These are phyloP conservation scores for Stephania yunnanensis DNA, from an alignment of 164 flowering plant genomes.

Conservation along the genomic window DNA sequence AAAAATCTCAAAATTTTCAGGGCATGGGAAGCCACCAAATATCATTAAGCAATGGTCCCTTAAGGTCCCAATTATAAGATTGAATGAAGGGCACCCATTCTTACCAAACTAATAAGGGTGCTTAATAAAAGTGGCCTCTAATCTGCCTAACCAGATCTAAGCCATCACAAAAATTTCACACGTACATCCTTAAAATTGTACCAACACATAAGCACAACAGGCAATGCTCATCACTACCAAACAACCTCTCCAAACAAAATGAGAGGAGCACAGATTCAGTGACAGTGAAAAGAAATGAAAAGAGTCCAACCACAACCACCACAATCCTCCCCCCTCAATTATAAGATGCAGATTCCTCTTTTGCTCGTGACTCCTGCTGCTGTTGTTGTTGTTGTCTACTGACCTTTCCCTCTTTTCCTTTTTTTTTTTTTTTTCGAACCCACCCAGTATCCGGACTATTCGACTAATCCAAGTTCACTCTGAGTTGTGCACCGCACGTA, in stretches of 20 bases:
- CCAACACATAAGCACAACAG: background rate
- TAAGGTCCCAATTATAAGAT: background rate
- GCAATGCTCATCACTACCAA: background rate
- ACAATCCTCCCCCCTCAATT: conserved; percentile 6
- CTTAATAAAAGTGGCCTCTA: background rate
- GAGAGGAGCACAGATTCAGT: background rate
- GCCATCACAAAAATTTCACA: background rate
- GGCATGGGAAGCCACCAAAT: background rate
- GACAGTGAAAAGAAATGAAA: conserved; percentile 2
- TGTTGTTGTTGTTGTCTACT: background rate
- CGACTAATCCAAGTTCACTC: background rate
- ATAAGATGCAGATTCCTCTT: conserved; percentile 3
- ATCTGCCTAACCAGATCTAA: background rate
- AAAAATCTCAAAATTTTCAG: background rate
- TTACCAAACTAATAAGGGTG: background rate
- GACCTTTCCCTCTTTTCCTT: too few species aligned
- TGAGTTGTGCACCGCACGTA: background rate
- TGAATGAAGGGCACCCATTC: background rate
- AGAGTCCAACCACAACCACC: background rate
- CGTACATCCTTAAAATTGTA: background rate
- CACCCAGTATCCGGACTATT: background rate
- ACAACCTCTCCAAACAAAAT: background rate
- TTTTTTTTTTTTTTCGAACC: too few species aligned
- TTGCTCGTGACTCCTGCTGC: background rate
- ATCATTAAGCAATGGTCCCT: background rate